These are phyloP conservation scores for Citropsis articulata DNA, from an alignment of 345 rosid genomes.

Conservation along the genomic window DNA sequence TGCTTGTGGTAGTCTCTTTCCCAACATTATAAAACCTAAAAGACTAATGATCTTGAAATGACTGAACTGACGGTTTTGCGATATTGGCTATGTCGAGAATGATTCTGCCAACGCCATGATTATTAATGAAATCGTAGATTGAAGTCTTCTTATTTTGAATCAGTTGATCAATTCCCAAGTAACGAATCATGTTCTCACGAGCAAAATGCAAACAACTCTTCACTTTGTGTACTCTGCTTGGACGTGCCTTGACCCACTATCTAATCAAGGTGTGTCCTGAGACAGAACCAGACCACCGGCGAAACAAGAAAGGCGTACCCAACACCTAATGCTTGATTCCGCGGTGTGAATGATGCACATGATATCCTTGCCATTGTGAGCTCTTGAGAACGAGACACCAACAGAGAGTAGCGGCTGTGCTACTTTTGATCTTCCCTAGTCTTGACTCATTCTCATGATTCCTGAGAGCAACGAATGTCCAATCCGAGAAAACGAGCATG, in stretches of 20 bases:
- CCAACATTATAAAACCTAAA: no score
- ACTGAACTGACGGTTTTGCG: background rate
- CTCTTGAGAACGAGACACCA: slow-evolving; percentile 16
- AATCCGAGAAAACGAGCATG: background rate
- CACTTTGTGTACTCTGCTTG: no score
- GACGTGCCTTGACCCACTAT: no score
- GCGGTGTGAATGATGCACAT: fast-evolving
- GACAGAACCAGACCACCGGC: background rate
- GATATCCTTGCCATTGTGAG: background rate
- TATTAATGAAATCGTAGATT: no score
- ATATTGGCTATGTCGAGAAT: no score
- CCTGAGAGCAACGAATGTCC: background rate
- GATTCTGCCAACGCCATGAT: no score
- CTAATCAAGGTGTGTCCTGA: background rate
- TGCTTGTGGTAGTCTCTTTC: no score
- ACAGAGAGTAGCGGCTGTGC: background rate
- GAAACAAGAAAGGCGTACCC: background rate
- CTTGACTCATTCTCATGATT: slow-evolving; percentile 16
- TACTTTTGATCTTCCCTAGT: background rate
- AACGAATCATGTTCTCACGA: background rate
- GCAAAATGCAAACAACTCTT: no score
- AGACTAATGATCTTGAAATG: background rate
- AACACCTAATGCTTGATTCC: slow-evolving; percentile 5
- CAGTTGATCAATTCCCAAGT: background rate
- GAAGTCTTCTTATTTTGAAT: no score